These are phyloP conservation scores for Coniochaeta ligniaria DNA, from an alignment of 2,329 filamentous ascomycete genomes.

Conservation along the genomic window DNA sequence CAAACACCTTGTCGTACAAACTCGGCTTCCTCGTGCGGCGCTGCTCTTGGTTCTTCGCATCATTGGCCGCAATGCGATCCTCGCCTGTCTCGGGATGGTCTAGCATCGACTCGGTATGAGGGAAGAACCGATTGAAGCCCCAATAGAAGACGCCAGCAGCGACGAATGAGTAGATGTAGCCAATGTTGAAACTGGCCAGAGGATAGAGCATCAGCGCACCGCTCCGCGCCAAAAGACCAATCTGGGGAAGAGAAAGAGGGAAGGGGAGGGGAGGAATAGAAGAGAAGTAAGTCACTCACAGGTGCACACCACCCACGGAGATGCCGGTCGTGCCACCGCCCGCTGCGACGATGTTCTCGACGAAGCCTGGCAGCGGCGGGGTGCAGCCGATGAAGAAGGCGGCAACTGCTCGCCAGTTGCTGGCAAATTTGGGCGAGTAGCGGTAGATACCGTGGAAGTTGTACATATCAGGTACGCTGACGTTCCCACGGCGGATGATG, in stretches of 20 bases:
- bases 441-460: conserved; percentile 3
- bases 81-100: conserved; percentile 2
- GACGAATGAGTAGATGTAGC: conserved; percentile 1
- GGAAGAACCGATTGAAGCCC: conserved; percentile 1
- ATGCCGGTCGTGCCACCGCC: neutral
- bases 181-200: neutral
- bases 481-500: conserved; percentile 3
- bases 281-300: no score
- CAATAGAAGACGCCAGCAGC: conserved; percentile 1
- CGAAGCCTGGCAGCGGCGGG: conserved; percentile 2
- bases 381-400: conserved; percentile 4
- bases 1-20: neutral
- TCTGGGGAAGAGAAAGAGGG: no score
- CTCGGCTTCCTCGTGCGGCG: neutral
- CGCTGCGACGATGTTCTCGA: conserved; percentile 3
- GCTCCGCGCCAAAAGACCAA: no score
- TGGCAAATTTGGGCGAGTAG: conserved; percentile 1
- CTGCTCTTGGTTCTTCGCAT: neutral
- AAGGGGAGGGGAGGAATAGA: no score
- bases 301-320: neutral
- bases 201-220: neutral
- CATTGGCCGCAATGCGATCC: neutral
- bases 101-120: conserved; percentile 1
- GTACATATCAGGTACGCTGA: conserved; percentile 2
- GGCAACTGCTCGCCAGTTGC: conserved; percentile 2